Evolutionary conservation across 139 green algal species (phyloP).

Genomic region (Zygnema circumcarinatum): DNA sequence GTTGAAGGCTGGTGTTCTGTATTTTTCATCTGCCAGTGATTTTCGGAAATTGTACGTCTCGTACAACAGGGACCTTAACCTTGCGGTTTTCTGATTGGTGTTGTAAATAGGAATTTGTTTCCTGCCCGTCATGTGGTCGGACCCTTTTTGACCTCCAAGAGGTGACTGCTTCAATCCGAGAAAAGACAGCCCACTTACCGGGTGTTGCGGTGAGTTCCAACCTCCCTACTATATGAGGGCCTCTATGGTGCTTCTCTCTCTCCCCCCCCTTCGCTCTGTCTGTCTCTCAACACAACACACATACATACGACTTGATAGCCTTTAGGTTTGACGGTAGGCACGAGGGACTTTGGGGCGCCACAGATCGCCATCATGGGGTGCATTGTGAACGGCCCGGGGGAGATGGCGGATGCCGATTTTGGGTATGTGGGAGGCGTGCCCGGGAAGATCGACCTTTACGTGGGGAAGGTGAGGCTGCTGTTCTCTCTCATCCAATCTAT

Average conservation of each 20-base stretch:
- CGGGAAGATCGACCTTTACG: constrained; percentile 98
- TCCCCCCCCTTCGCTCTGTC: too few relatives aligned
- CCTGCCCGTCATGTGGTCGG: constrained; percentile 94
- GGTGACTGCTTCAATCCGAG: constrained; percentile 93
- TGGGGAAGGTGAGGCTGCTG: constrained; percentile 89
- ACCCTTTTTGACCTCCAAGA: constrained; percentile 99
- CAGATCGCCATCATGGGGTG: constrained; percentile 98
- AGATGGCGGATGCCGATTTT: constrained; percentile 99
- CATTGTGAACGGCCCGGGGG: constrained; percentile 98
- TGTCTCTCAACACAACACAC: too few relatives aligned
- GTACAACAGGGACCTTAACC: too few relatives aligned
- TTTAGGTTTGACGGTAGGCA: too few relatives aligned
- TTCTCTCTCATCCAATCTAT: too few relatives aligned
- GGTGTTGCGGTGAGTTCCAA: constrained; percentile 59
- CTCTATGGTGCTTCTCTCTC: not conserved
- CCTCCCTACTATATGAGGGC: not conserved
- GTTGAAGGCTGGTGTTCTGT: not conserved
- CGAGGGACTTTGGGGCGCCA: too few relatives aligned
- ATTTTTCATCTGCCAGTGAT: too few relatives aligned
- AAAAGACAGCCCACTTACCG: constrained; percentile 93
- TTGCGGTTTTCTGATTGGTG: not conserved
- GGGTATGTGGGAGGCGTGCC: constrained; percentile 75
- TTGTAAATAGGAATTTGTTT: constrained; percentile 85
- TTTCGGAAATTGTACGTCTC: too few relatives aligned
- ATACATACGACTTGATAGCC: too few relatives aligned